Percentiles rank a stretch among this genome's conserved stretches.
phyloP scores from a whole-genome alignment of 2,329 filamentous ascomycete species.

The Aspergillus pseudoglaucus region DNA sequence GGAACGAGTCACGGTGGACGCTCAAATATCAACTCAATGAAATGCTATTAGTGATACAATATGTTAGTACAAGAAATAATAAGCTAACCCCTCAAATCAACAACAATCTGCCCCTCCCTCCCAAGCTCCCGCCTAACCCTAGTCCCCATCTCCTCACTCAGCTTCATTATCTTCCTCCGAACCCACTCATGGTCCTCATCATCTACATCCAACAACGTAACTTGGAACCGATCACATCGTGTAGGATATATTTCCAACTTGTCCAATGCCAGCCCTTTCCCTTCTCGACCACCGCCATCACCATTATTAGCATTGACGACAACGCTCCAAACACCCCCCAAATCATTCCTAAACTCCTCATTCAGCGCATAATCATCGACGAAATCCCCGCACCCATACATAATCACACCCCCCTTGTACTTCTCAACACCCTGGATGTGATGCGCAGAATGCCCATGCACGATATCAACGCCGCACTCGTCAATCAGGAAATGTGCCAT shows the following conservation, averaged over 20 bases:
- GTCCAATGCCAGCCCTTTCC: slow-evolving; percentile 13
- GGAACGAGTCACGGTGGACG: too few species aligned
- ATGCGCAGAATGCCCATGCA: slow-evolving; percentile 38
- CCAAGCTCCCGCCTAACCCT: slow-evolving; percentile 15
- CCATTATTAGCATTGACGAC: slow-evolving; percentile 14
- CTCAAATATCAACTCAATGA: too few species aligned
- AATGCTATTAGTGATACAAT: too few species aligned
- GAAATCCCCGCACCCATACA: slow-evolving; percentile 39
- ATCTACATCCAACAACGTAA: slow-evolving; percentile 18
- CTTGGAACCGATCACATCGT: slow-evolving; percentile 27
- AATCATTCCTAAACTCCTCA: slow-evolving; percentile 31
- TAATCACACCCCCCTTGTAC: slow-evolving; percentile 30
- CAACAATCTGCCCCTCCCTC: slow-evolving; percentile 25
- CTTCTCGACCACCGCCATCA: not conserved
- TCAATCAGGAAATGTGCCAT: slow-evolving; percentile 36
- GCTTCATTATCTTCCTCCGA: slow-evolving; percentile 16
- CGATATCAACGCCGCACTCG: slow-evolving; percentile 36
- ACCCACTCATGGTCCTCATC: slow-evolving; percentile 31
- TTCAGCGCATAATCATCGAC: slow-evolving; percentile 38
- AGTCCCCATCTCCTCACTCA: slow-evolving; percentile 26
- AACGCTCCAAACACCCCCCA: slow-evolving; percentile 36
- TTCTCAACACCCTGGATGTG: slow-evolving; percentile 37
- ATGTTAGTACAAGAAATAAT: too few species aligned
- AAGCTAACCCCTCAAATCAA: slow-evolving; percentile 11
- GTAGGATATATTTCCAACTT: slow-evolving; percentile 33